phyloP scores from a whole-genome alignment of 2,329 filamentous ascomycete species.

The Xylogone sp. region DNA sequence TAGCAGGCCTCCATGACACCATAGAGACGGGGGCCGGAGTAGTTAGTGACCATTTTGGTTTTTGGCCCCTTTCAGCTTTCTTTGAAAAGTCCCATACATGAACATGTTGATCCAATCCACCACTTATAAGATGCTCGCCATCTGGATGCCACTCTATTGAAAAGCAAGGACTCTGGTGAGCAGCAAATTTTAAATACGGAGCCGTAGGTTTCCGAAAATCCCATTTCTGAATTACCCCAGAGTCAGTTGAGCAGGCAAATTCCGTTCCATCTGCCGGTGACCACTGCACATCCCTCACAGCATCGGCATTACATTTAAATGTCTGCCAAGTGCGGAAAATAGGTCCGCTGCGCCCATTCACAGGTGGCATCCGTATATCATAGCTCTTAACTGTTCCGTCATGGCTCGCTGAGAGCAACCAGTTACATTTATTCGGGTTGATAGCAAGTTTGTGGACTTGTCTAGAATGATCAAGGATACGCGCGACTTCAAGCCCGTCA shows the following conservation, averaged over 20 bases:
- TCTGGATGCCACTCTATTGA: conserved; percentile 66
- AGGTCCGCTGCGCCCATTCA: conserved; percentile 43
- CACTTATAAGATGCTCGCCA: conserved; percentile 61
- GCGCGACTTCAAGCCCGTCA: conserved; percentile 44
- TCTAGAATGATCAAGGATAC: conserved; percentile 57
- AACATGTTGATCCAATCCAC: conserved; percentile 57
- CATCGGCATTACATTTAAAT: conserved; percentile 45
- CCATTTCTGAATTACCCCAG: conserved; percentile 60
- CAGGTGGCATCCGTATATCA: conserved; percentile 46
- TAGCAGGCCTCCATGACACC: conserved; percentile 59
- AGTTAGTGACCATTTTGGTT: conserved; percentile 57
- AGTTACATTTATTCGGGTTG: conserved; percentile 55
- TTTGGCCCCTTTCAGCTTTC: conserved; percentile 59
- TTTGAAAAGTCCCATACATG: conserved; percentile 63
- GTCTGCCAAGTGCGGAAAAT: conserved; percentile 34
- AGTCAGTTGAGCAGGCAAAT: conserved; percentile 62
- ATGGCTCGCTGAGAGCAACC: conserved; percentile 59
- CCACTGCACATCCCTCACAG: conserved; percentile 62
- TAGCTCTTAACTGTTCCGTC: conserved; percentile 61
- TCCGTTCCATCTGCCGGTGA: conserved; percentile 57
- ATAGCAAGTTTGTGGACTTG: conserved; percentile 62
- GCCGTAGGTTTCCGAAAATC: conserved; percentile 52
- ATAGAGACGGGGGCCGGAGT: conserved; percentile 57
- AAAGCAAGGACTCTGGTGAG: conserved; percentile 56
- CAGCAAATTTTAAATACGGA: conserved; percentile 56